Percentiles rank a stretch among this genome's conserved stretches.
Conservation (phyloP, 2,329 filamentous ascomycete genomes). For the Verticillium longisporum region DNA sequence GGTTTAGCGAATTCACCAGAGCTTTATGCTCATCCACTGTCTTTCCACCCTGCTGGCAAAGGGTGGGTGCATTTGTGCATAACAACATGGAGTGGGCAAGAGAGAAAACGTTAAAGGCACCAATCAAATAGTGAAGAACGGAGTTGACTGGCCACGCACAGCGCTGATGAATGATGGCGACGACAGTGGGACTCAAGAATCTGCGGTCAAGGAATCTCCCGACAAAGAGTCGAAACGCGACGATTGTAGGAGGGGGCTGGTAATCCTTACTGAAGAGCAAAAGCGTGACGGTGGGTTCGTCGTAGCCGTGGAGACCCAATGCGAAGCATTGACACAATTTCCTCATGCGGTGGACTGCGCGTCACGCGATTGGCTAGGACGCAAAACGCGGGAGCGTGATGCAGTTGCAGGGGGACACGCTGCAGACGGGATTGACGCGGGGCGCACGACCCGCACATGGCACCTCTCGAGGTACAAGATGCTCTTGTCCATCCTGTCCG, state of each 20-base stretch:
- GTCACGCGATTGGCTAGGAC: neutral
- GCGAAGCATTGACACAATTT: neutral
- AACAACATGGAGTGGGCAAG: no score
- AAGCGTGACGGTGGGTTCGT: neutral
- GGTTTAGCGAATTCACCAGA: neutral
- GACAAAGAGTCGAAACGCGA: neutral
- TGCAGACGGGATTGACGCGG: neutral
- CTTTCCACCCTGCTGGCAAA: no score
- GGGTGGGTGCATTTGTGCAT: no score
- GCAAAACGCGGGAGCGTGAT: neutral
- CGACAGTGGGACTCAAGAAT: no score
- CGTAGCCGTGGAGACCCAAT: neutral
- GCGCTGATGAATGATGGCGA: no score
- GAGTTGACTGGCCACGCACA: no score
- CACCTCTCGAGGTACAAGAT: neutral
- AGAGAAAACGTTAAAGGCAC: no score
- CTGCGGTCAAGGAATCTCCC: neutral
- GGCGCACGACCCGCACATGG: neutral
- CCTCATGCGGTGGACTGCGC: neutral
- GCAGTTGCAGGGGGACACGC: neutral
- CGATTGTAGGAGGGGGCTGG: neutral
- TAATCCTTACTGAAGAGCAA: neutral
- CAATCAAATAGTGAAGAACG: no score
- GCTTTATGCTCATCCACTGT: neutral
- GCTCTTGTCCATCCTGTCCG: neutral